phyloP scores from a whole-genome alignment of 495 filamentous ascomycete genomes.

The Cercophora sp. region DNA sequence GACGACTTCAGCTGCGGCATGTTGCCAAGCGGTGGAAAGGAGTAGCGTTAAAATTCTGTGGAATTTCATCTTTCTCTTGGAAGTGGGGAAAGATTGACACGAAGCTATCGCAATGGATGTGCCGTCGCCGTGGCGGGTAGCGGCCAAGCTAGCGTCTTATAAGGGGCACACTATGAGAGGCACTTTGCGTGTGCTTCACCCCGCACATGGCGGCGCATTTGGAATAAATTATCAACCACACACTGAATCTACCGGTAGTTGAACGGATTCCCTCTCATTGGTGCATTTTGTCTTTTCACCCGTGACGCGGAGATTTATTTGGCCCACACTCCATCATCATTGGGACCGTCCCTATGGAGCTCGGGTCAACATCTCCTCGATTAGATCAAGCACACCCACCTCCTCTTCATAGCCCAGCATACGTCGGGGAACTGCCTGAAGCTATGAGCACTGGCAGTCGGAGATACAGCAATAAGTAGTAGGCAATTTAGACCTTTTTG shows the following conservation, averaged over 20 bases:
- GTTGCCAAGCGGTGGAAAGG: not conserved
- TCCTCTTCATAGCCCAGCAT: not conserved
- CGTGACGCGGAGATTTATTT: not conserved
- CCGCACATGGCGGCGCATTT: not conserved
- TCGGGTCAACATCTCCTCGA: not conserved
- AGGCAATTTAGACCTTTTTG: too few relatives aligned
- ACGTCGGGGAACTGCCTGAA: not conserved
- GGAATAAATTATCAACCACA: not conserved
- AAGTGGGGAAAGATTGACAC: not conserved
- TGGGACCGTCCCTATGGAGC: not conserved
- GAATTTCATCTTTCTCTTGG: not conserved
- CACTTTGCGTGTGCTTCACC: not conserved
- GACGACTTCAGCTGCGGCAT: conserved; percentile 1
- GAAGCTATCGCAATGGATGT: not conserved
- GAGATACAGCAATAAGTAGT: too few relatives aligned
- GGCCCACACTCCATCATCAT: not conserved
- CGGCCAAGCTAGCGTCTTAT: too few relatives aligned
- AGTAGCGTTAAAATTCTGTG: not conserved
- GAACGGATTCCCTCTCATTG: not conserved
- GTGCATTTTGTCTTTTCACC: not conserved
- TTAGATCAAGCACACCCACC: not conserved
- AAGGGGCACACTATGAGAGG: not conserved
- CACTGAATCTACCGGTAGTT: not conserved
- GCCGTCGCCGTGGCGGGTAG: too few relatives aligned
- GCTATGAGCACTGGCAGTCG: too few relatives aligned